Conservation (phyloP, 2,329 filamentous ascomycete species). For the Trichoderma koningiopsis region DNA sequence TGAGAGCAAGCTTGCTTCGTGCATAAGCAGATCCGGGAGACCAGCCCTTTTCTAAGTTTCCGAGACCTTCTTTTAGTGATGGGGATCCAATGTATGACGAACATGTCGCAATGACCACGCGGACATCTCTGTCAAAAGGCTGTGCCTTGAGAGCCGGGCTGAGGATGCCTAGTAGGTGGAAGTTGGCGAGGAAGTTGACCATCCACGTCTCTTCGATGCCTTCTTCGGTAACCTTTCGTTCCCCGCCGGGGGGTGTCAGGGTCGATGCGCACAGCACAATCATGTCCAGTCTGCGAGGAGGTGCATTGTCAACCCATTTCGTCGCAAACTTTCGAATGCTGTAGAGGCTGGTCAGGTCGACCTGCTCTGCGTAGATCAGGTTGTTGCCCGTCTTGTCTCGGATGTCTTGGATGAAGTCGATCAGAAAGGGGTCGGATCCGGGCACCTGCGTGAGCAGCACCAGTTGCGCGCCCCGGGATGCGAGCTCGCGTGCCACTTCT, state of each 20-base stretch:
- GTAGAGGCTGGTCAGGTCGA: constrained; percentile 85
- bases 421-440: constrained; percentile 81
- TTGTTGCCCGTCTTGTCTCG: constrained; percentile 76
- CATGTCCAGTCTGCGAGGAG: constrained; percentile 86
- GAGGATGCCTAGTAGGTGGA: constrained; percentile 88
- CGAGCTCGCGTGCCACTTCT: constrained; percentile 71
- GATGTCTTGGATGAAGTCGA: constrained; percentile 90
- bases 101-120: constrained; percentile 84
- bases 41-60: constrained; percentile 50
- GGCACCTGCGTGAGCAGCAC: constrained; percentile 84
- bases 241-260: constrained; percentile 67
- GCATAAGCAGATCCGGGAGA: constrained; percentile 62
- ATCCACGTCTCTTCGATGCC: constrained; percentile 90
- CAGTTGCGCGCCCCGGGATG: constrained; percentile 82
- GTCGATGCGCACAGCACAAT: constrained; percentile 84
- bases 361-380: constrained; percentile 92
- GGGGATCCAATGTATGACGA: constrained; percentile 82
- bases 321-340: constrained; percentile 92
- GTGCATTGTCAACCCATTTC: constrained; percentile 95
- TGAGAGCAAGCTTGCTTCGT: constrained; percentile 75
- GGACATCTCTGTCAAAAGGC: constrained; percentile 89
- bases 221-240: constrained; percentile 66
- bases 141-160: constrained; percentile 88
- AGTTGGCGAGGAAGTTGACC: constrained; percentile 93
- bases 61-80: constrained; percentile 58